phyloP scores from a whole-genome alignment of 2,329 filamentous ascomycete species.

The Akanthomyces muscarius region DNA sequence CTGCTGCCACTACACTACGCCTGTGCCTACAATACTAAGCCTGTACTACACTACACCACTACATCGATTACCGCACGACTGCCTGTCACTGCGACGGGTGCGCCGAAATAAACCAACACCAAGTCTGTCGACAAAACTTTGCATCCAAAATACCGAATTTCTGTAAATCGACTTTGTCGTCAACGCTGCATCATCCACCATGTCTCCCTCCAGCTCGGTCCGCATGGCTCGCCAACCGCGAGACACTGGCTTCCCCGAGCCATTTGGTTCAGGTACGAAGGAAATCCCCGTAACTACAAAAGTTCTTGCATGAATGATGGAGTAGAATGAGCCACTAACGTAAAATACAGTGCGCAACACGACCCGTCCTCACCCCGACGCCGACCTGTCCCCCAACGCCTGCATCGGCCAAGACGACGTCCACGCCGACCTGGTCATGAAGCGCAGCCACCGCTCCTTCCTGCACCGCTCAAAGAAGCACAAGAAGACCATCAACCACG shows the following conservation, averaged over 20 bases:
- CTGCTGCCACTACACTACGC: not conserved
- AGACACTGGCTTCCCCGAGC: constrained; percentile 51
- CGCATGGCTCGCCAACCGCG: constrained; percentile 25
- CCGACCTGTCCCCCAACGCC: constrained; percentile 53
- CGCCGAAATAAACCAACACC: not conserved
- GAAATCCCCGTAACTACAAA: too few species aligned
- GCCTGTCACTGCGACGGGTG: not conserved
- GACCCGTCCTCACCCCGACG: constrained; percentile 58
- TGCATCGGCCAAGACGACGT: constrained; percentile 54
- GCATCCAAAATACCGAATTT: not conserved
- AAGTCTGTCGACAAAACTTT: not conserved
- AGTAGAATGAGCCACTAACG: not conserved
- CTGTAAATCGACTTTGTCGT: not conserved
- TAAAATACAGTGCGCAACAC: constrained; percentile 49
- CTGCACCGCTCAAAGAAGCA: constrained; percentile 36
- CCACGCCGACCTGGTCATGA: constrained; percentile 38
- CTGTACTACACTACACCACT: not conserved
- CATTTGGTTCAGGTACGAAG: constrained; percentile 41
- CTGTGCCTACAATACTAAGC: not conserved
- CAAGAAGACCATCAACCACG: constrained; percentile 45
- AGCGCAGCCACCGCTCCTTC: constrained; percentile 43
- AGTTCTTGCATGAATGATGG: not conserved
- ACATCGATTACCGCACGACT: constrained; percentile 1
- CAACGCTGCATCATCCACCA: not conserved
- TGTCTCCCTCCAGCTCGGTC: not conserved